Conservation (phyloP, 1,284 basidiomycete genomes). For the Coniferiporia sulphurascens region DNA sequence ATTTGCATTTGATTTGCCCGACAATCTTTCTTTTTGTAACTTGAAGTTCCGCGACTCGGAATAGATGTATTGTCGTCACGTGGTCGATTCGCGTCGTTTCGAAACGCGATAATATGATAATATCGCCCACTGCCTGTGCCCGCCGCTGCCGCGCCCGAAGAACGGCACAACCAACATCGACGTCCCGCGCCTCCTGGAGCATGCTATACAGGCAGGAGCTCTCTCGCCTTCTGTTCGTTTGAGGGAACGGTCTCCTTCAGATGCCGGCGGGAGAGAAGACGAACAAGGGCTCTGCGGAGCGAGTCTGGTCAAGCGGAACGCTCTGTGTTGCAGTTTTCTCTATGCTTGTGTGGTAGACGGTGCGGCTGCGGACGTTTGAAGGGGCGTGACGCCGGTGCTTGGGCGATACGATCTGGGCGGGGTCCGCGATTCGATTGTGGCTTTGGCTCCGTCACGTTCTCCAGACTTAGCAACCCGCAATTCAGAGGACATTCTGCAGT, state of each 20-base stretch:
- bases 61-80: too few relatives aligned
- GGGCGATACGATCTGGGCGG: not conserved
- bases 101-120: too few relatives aligned
- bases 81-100: too few relatives aligned
- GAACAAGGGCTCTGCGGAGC: not conserved
- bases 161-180: not conserved
- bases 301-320: not conserved
- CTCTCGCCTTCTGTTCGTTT: not conserved
- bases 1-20: too few relatives aligned
- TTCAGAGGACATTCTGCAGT: too few relatives aligned
- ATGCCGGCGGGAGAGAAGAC: not conserved
- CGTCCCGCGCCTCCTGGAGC: constrained; percentile 6
- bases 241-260: constrained; percentile 2
- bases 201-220: not conserved
- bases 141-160: not conserved
- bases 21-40: too few relatives aligned
- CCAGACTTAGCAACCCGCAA: too few relatives aligned
- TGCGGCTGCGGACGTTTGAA: not conserved
- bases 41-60: too few relatives aligned
- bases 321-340: not conserved
- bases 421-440: not conserved
- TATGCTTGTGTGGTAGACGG: not conserved
- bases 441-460: too few relatives aligned
- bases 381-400: not conserved
- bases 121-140: not conserved